Evolutionary conservation across 2,329 filamentous ascomycete genomes (phyloP), one percentile per base, ranked within the genome.

Genomic region (Ceratocystis ficicola): DNA sequence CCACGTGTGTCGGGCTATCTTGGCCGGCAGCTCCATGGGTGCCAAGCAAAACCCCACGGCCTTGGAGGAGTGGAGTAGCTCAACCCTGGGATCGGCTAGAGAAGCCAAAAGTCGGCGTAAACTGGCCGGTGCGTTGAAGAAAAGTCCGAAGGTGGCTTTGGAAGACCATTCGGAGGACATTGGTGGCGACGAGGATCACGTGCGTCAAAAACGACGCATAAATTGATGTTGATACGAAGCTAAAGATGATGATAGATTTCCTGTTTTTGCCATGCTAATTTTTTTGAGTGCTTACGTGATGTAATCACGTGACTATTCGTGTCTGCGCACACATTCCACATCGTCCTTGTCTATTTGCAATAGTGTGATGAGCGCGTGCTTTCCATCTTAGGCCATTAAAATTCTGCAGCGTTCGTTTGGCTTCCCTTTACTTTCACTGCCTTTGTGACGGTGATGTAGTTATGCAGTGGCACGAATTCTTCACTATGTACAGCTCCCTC

Each of bases 1-100:
- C 44, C 77, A 80, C 70, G 78, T 78, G 2, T 80, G 77, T 50
- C 73, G 78, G 15, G 79, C 76, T 1, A 77, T 77, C 70, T 69
- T 81, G 64, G 78, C 78, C 1, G 76, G 79, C 7, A 70, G 70
- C 10, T 73, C 69, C 4, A 69, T 69, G 15, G 66, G 70, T 2
- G 75, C 76, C 0, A 70, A 75, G 3, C 78, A 80, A 68, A 69
- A 72, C 22, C 78, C 78, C 8, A 75, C 72, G 0, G 70, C 77
- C 1, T 17, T 74, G 15, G 73, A 78, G 57, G 78, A 80, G 69
- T 80, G 78, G 78, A 69, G 63, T 3, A 61, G 22, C 28, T n/a
- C 32, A 17, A 7, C n/a, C 7, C 15, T n/a, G 17, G 30, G 36
- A 2, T 28, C 28, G 15, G 50, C 20, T 15, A 55, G 50, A 25